Conservation (phyloP, 2,329 filamentous ascomycete genomes). For the Corynespora cassiicola region DNA sequence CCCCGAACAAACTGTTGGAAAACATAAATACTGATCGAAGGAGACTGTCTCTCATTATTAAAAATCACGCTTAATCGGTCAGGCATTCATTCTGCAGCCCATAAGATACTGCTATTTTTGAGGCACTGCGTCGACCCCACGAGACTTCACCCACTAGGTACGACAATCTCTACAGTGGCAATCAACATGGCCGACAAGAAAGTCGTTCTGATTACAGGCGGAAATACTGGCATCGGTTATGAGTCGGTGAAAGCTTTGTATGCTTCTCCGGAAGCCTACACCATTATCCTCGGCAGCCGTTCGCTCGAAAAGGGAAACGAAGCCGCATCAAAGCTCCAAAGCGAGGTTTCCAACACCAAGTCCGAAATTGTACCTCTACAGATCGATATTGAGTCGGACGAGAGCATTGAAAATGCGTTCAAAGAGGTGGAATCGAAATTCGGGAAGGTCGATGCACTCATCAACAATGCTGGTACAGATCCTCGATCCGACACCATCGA, state of each 20-base stretch:
- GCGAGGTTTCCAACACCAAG: conserved; percentile 46
- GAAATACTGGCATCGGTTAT: conserved; percentile 67
- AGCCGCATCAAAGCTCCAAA: conserved; percentile 52
- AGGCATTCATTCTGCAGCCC: too few species aligned
- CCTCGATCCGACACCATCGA: conserved; percentile 48
- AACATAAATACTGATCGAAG: too few species aligned
- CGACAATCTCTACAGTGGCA: too few species aligned
- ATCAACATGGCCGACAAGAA: conserved; percentile 29
- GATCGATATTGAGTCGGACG: conserved; percentile 61
- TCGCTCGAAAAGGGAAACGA: conserved; percentile 57
- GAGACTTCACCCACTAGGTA: not conserved
- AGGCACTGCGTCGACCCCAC: conserved; percentile 4
- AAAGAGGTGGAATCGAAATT: conserved; percentile 42
- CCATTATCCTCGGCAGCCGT: conserved; percentile 63
- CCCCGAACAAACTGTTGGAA: too few species aligned
- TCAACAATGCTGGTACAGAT: conserved; percentile 52
- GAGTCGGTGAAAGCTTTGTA: conserved; percentile 63
- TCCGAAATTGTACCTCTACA: conserved; percentile 55
- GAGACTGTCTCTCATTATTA: too few species aligned
- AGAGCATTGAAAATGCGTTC: conserved; percentile 56
- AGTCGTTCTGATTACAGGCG: conserved; percentile 66
- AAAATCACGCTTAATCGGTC: too few species aligned
- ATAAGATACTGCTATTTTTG: too few species aligned
- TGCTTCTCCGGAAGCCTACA: conserved; percentile 56
- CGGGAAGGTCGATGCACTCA: conserved; percentile 39